phyloP scores from a whole-genome alignment of 805 yeast genomes.

The Debaryomyces hansenii region DNA sequence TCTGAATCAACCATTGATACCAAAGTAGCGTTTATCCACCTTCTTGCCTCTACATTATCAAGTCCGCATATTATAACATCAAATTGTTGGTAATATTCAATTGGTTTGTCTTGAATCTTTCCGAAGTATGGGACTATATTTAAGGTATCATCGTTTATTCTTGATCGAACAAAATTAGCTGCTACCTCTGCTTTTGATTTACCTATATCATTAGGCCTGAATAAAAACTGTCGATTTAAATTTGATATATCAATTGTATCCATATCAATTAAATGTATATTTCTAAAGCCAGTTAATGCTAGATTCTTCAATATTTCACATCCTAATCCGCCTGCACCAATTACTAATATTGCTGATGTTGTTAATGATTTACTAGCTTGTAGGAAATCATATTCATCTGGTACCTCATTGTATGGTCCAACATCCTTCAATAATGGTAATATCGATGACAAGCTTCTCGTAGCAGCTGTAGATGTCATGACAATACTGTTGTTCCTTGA shows the following conservation, averaged over 20 bases:
- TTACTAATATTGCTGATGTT: conserved; percentile 35
- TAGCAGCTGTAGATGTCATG: not conserved
- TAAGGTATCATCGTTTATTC: conserved; percentile 41
- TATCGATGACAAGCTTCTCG: not conserved
- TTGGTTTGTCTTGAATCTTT: conserved; percentile 58
- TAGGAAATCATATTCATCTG: conserved; percentile 28
- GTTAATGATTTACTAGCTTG: conserved; percentile 23
- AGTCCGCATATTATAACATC: conserved; percentile 80
- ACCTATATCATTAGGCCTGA: conserved; percentile 62
- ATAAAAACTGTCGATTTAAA: conserved; percentile 73
- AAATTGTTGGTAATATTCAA: conserved; percentile 65
- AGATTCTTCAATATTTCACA: conserved; percentile 77
- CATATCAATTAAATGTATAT: conserved; percentile 75
- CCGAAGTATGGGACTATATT: conserved; percentile 59
- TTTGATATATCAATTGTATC: conserved; percentile 79
- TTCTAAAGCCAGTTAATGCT: conserved; percentile 64
- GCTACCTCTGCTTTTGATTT: conserved; percentile 67
- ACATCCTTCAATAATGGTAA: conserved; percentile 15
- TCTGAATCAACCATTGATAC: conserved; percentile 61
- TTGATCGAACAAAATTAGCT: conserved; percentile 49
- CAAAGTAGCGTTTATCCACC: conserved; percentile 79
- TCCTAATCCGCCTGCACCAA: conserved; percentile 86
- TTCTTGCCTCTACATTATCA: conserved; percentile 84
- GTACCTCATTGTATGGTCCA: conserved; percentile 43
- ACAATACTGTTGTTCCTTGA: not conserved